Evolutionary conservation across 2,329 filamentous ascomycete species (phyloP).

Genomic region (Metarhizium album): DNA sequence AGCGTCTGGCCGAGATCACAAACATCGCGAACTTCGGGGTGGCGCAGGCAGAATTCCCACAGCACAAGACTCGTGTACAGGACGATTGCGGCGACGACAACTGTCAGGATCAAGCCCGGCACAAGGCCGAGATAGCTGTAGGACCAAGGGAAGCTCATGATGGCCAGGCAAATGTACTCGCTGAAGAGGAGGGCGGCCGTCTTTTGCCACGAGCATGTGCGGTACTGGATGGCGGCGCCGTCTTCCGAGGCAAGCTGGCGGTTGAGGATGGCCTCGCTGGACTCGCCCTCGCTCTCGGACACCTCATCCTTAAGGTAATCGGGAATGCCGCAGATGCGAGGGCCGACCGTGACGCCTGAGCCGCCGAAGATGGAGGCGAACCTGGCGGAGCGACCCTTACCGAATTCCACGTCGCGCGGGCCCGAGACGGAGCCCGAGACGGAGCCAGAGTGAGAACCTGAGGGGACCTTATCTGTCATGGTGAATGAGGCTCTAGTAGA

Average conservation of each 20-base stretch:
- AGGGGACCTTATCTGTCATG: slow-evolving; percentile 18
- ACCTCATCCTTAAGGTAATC: slow-evolving; percentile 21
- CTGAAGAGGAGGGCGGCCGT: slow-evolving; percentile 85
- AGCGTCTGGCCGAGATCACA: slow-evolving; percentile 95
- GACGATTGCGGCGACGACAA: slow-evolving; percentile 66
- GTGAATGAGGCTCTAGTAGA: background rate
- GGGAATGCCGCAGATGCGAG: slow-evolving; percentile 38
- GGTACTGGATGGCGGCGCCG: slow-evolving; percentile 74
- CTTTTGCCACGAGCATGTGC: slow-evolving; percentile 93
- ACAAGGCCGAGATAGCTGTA: slow-evolving; percentile 82
- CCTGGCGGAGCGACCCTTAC: slow-evolving; percentile 13
- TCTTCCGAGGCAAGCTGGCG: slow-evolving; percentile 68
- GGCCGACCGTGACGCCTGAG: slow-evolving; percentile 32
- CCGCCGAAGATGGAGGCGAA: slow-evolving; percentile 29
- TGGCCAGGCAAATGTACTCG: slow-evolving; percentile 84
- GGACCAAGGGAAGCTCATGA: slow-evolving; percentile 94
- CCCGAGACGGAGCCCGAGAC: slow-evolving; percentile 2
- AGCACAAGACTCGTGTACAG: slow-evolving; percentile 57
- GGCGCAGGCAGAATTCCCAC: slow-evolving; percentile 83
- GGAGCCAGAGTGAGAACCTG: slow-evolving; percentile 2
- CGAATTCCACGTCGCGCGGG: slow-evolving; percentile 15
- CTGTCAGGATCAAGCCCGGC: slow-evolving; percentile 71
- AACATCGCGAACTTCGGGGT: slow-evolving; percentile 84
- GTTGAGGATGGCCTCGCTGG: slow-evolving; percentile 37
- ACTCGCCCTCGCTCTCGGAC: slow-evolving; percentile 32